Evolutionary conservation across 2,329 filamentous ascomycete genomes (phyloP).

Genomic region (Leptographium galeiforme): DNA sequence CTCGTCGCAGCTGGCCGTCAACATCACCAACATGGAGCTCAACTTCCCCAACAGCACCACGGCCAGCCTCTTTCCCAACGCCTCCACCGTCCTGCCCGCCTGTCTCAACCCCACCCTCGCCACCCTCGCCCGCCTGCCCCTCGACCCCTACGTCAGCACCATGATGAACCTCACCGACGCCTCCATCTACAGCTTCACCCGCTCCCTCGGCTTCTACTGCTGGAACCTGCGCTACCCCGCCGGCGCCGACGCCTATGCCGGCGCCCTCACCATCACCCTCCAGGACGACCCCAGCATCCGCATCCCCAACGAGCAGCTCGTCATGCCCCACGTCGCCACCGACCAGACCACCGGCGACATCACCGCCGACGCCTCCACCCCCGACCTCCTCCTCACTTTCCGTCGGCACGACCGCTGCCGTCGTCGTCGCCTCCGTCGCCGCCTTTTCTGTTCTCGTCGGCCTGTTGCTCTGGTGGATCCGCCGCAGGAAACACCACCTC

Average conservation of each 20-base stretch:
- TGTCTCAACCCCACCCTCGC: constrained; percentile 13
- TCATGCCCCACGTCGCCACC: constrained; percentile 12
- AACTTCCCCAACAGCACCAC: constrained; percentile 20
- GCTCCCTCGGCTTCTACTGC: constrained; percentile 11
- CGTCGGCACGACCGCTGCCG: background rate
- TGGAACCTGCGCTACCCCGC: constrained; percentile 11
- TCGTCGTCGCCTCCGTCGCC: background rate
- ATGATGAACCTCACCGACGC: constrained; percentile 3
- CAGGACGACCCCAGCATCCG: constrained; percentile 9
- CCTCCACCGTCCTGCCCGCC: constrained; percentile 6
- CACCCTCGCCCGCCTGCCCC: constrained; percentile 11
- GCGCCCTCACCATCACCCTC: constrained; percentile 12
- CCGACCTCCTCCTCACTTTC: constrained; percentile 11
- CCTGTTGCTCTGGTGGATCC: background rate
- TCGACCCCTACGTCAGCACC: constrained; percentile 12
- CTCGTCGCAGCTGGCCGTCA: constrained; percentile 16
- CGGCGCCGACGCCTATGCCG: constrained; percentile 2
- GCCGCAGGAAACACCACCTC: background rate
- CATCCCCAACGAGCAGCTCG: constrained; percentile 19
- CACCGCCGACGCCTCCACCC: constrained; percentile 8
- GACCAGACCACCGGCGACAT: constrained; percentile 2
- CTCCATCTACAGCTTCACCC: constrained; percentile 1
- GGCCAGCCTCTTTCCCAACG: constrained; percentile 14
- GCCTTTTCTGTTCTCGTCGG: background rate
- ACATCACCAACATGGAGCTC: constrained; percentile 17